Evolutionary conservation across 1,139 yeast genomes (phyloP).

Genomic region (Zygotorulaspora mrakii): DNA sequence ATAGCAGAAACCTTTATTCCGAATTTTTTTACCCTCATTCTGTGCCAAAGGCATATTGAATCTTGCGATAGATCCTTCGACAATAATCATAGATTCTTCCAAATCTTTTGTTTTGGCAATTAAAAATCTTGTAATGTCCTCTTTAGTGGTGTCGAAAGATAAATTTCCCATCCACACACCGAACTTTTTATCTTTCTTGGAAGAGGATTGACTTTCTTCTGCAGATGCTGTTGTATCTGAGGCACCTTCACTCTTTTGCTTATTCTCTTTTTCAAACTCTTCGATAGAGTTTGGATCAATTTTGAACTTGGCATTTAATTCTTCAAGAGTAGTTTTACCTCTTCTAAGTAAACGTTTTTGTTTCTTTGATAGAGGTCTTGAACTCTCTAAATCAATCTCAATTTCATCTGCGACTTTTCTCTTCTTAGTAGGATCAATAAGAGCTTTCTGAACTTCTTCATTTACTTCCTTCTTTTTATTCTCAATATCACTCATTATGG

Average conservation of each 20-base stretch:
- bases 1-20: conserved; percentile 78
- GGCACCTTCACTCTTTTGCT: conserved; percentile 18
- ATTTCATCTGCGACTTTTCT: conserved; percentile 52
- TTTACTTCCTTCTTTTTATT: conserved; percentile 4
- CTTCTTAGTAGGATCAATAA: conserved; percentile 36
- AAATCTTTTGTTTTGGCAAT: conserved; percentile 51
- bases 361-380: conserved; percentile 85
- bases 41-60: conserved; percentile 64
- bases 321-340: conserved; percentile 63
- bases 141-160: conserved; percentile 77
- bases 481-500: conserved; percentile 5
- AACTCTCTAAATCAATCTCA: conserved; percentile 72
- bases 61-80: conserved; percentile 51
- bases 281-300: conserved; percentile 39
- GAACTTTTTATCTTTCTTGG: conserved; percentile 43
- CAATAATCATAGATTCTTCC: conserved; percentile 40
- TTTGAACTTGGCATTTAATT: conserved; percentile 47
- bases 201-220: conserved; percentile 21
- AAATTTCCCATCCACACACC: conserved; percentile 96
- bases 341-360: conserved; percentile 79
- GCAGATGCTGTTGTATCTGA: conserved; percentile 20
- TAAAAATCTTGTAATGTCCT: conserved; percentile 65
- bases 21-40: conserved; percentile 49
- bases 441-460: conserved; percentile 27
- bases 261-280: conserved; percentile 37